These are phyloP conservation scores for Dryas drummondii DNA, from an alignment of 306 rosid species.

Conservation along the genomic window DNA sequence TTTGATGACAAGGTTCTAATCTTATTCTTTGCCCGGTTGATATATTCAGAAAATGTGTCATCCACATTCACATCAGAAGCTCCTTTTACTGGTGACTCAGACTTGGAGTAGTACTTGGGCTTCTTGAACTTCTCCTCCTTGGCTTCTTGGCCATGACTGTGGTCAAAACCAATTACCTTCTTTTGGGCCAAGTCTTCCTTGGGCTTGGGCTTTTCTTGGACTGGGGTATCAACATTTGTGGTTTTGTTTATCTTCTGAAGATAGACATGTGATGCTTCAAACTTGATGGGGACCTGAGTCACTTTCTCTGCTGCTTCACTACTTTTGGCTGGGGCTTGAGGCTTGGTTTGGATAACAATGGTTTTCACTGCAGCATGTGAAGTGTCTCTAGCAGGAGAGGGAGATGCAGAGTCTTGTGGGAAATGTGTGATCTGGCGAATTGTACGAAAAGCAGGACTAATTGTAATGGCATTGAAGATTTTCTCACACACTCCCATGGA, in stretches of 20 bases:
- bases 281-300: slow-evolving; percentile 28
- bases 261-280: background rate
- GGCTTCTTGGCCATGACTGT: background rate
- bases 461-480: slow-evolving; percentile 42
- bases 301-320: background rate
- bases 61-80: slow-evolving; percentile 31
- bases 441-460: slow-evolving; percentile 26
- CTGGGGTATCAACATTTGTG: background rate
- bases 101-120: background rate
- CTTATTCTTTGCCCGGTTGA: slow-evolving; percentile 30
- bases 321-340: background rate
- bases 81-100: background rate
- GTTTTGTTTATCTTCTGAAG: background rate
- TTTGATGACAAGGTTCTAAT: slow-evolving; percentile 35
- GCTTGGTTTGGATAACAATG: slow-evolving; percentile 17
- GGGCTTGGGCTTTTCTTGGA: background rate
- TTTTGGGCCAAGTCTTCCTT: background rate
- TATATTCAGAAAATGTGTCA: slow-evolving; percentile 39
- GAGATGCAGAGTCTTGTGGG: background rate
- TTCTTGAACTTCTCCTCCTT: background rate
- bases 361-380: background rate
- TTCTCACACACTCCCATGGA: slow-evolving; percentile 45
- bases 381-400: slow-evolving; percentile 15
- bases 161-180: slow-evolving; percentile 2
- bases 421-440: slow-evolving; percentile 12